A percentile compares a stretch with the other conserved stretches of the same genome.
Conservation (phyloP, 805 yeast species). For the Maudiozyma turicensis region DNA sequence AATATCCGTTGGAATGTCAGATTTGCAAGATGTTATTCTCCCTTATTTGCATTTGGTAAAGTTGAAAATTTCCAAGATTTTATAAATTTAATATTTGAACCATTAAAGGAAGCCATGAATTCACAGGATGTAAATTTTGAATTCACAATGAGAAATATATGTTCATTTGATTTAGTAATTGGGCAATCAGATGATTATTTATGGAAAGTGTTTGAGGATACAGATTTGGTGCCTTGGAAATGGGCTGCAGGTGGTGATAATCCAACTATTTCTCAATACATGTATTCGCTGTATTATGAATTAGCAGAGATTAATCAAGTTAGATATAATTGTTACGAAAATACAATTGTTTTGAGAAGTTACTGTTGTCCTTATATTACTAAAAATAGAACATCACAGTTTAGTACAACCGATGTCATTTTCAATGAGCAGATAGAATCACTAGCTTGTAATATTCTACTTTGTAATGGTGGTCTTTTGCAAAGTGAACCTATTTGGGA, state of each 20-base stretch:
- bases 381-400: slow-evolving; percentile 23
- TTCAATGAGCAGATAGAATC: slow-evolving; percentile 25
- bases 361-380: slow-evolving; percentile 13
- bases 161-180: slow-evolving; percentile 27
- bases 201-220: slow-evolving; percentile 22
- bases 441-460: slow-evolving; percentile 20
- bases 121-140: slow-evolving; percentile 16
- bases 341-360: slow-evolving; percentile 18
- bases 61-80: slow-evolving; percentile 28
- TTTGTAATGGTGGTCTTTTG: slow-evolving; percentile 25
- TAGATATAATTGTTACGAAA: slow-evolving; percentile 11
- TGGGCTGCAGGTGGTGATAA: slow-evolving; percentile 29
- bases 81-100: slow-evolving; percentile 27
- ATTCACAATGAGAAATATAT: slow-evolving; percentile 24
- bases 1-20: slow-evolving; percentile 33
- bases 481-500: slow-evolving; percentile 25
- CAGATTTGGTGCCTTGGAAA: slow-evolving; percentile 11
- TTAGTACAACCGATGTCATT: slow-evolving; percentile 10
- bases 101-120: slow-evolving; percentile 25
- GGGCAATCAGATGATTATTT: slow-evolving; percentile 15
- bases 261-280: slow-evolving; percentile 33
- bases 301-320: slow-evolving; percentile 12
- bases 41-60: slow-evolving; percentile 13
- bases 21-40: slow-evolving; percentile 26
- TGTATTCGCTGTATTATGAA: slow-evolving; percentile 28